phyloP scores from a whole-genome alignment of 2,329 filamentous ascomycete species.

The Trichoderma pleuroti region DNA sequence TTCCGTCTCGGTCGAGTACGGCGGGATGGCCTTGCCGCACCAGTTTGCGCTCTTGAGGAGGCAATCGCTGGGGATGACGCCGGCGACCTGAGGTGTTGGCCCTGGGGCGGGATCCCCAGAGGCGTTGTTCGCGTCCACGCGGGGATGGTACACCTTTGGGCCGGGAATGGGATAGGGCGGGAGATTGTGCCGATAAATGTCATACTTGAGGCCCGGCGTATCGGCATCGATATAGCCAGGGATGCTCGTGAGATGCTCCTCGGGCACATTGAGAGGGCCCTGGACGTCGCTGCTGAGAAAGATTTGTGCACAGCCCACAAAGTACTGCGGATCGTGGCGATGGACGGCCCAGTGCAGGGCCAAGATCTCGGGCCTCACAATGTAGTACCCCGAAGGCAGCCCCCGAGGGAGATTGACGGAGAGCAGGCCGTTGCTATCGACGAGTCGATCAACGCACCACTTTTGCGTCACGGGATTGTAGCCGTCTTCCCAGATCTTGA shows the following conservation, averaged over 20 bases:
- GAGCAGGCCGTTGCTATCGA: constrained; percentile 60
- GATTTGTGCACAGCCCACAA: constrained; percentile 68
- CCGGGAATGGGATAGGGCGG: constrained; percentile 54
- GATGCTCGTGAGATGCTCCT: constrained; percentile 36
- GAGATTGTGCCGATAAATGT: constrained; percentile 55
- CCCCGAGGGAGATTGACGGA: constrained; percentile 59
- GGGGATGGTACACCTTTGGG: constrained; percentile 49
- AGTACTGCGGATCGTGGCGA: constrained; percentile 65
- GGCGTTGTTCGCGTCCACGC: background rate
- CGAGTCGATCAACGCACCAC: constrained; percentile 71
- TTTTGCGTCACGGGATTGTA: constrained; percentile 53
- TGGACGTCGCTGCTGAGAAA: constrained; percentile 51
- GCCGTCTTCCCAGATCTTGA: constrained; percentile 72
- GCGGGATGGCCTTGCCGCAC: constrained; percentile 60
- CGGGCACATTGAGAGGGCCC: constrained; percentile 46
- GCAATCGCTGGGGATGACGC: constrained; percentile 53
- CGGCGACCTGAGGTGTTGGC: constrained; percentile 34
- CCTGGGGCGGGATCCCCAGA: no score
- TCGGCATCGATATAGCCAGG: constrained; percentile 55
- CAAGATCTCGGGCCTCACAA: constrained; percentile 67
- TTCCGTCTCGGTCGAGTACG: constrained; percentile 51
- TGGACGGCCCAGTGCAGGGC: constrained; percentile 60
- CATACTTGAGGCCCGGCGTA: constrained; percentile 57
- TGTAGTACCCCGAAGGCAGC: constrained; percentile 63
- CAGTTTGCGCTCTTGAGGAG: constrained; percentile 68